These are phyloP conservation scores for Phytophthora ohioensis DNA, from an alignment of 352 stramenopile species.

Conservation along the genomic window DNA sequence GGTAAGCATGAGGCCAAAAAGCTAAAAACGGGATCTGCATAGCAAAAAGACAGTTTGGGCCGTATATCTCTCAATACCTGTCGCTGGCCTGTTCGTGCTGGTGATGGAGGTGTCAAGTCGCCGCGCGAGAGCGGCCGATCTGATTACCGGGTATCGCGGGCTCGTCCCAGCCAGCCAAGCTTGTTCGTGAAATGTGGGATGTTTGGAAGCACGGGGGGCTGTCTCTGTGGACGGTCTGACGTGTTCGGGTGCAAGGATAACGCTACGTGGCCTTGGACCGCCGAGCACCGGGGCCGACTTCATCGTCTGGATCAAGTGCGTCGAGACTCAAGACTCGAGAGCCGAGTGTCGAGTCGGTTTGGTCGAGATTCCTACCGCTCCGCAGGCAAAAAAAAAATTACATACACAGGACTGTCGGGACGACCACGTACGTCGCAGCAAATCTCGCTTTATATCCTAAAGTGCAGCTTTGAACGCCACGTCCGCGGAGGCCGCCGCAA, in stretches of 20 bases:
- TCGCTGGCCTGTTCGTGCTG: slow-evolving; percentile 15
- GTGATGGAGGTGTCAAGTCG: slow-evolving; percentile 34
- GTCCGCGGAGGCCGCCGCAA: background rate
- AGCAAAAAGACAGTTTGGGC: slow-evolving; percentile 24
- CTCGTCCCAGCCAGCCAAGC: slow-evolving; percentile 29
- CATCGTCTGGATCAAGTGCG: slow-evolving; percentile 16
- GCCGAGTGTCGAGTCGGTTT: slow-evolving; percentile 35
- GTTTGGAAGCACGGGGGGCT: slow-evolving; percentile 26
- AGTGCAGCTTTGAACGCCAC: background rate
- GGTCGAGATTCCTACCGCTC: slow-evolving; percentile 35
- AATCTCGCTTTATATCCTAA: slow-evolving; percentile 25
- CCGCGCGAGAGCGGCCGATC: slow-evolving; percentile 24
- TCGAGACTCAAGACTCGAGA: background rate
- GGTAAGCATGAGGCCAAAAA: slow-evolving; percentile 1
- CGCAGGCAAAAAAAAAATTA: slow-evolving; percentile 23
- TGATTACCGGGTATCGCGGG: slow-evolving; percentile 23
- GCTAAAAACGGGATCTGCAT: slow-evolving; percentile 13
- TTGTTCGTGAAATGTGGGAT: slow-evolving; percentile 11
- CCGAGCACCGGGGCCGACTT: slow-evolving; percentile 7
- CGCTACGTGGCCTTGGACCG: slow-evolving; percentile 33
- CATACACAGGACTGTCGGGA: slow-evolving; percentile 14
- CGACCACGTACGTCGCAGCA: slow-evolving; percentile 20
- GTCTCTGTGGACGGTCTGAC: slow-evolving; percentile 26
- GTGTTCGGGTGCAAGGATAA: slow-evolving; percentile 10
- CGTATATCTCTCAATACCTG: slow-evolving; percentile 43